Evolutionary conservation across 2,329 filamentous ascomycete species (phyloP).

Genomic region (Colletotrichum sp.): DNA sequence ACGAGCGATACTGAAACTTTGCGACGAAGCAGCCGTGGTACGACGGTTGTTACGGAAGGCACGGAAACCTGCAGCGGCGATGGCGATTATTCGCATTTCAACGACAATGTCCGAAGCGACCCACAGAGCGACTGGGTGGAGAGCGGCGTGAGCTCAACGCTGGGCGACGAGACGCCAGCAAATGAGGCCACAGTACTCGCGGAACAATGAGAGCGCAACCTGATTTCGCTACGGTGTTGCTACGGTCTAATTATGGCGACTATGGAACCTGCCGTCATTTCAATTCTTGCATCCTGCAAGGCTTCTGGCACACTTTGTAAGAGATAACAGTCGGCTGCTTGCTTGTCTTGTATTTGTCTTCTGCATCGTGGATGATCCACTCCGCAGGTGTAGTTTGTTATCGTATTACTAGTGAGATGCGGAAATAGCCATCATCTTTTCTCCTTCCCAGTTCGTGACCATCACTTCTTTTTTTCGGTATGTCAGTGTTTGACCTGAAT

Average conservation of each 20-base stretch:
- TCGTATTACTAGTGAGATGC: not conserved
- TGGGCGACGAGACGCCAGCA: slow-evolving; percentile 22
- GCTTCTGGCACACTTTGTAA: not conserved
- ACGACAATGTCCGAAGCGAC: slow-evolving; percentile 33
- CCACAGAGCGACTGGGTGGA: slow-evolving; percentile 47
- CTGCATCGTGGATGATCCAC: not conserved
- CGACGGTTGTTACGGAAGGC: slow-evolving; percentile 49
- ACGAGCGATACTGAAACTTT: slow-evolving; percentile 58
- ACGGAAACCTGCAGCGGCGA: slow-evolving; percentile 43
- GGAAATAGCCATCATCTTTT: not conserved
- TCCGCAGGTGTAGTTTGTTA: not conserved
- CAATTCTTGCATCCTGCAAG: not conserved
- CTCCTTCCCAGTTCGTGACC: not conserved
- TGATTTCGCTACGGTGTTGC: not conserved
- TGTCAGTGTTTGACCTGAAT: not conserved
- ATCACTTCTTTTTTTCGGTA: not conserved
- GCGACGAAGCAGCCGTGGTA: slow-evolving; percentile 50
- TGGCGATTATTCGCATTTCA: slow-evolving; percentile 36
- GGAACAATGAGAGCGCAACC: slow-evolving; percentile 20
- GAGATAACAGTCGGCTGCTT: not conserved
- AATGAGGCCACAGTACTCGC: slow-evolving; percentile 37
- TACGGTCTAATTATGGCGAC: not conserved
- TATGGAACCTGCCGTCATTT: not conserved
- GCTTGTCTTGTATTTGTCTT: slow-evolving; percentile 6
- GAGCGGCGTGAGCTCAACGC: slow-evolving; percentile 35